These are phyloP conservation scores for Jamesozyma hellenica DNA, from an alignment of 805 yeast genomes.

Conservation along the genomic window DNA sequence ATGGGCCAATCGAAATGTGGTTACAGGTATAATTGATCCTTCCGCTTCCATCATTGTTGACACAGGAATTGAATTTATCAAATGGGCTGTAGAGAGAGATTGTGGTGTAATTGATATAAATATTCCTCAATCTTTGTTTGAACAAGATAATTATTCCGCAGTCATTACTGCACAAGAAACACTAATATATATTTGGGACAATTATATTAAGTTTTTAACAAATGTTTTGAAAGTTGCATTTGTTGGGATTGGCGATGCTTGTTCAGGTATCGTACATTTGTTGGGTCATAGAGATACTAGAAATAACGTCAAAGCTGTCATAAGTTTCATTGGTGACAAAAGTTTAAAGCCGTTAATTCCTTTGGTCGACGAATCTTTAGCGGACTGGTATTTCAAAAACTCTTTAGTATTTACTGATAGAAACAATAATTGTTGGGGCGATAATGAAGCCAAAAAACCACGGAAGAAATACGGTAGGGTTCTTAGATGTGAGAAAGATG, in stretches of 20 bases:
- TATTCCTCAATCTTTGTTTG: constrained; percentile 46
- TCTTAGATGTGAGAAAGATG: constrained; percentile 58
- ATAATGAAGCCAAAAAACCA: constrained; percentile 53
- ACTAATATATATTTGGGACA: constrained; percentile 78
- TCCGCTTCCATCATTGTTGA: constrained; percentile 67
- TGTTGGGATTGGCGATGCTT: constrained; percentile 84
- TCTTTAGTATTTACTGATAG: constrained; percentile 72
- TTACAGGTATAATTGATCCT: constrained; percentile 68
- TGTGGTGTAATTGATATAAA: constrained; percentile 80
- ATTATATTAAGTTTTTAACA: constrained; percentile 64
- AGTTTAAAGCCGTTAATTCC: constrained; percentile 74
- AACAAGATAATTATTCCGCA: constrained; percentile 48
- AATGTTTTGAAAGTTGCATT: constrained; percentile 61
- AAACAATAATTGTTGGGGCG: constrained; percentile 75
- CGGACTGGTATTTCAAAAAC: constrained; percentile 85
- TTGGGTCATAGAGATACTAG: constrained; percentile 70
- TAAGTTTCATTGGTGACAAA: constrained; percentile 58
- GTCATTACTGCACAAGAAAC: constrained; percentile 67
- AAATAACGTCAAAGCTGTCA: constrained; percentile 59
- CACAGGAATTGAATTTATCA: constrained; percentile 57
- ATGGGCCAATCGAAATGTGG: constrained; percentile 78
- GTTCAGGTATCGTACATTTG: constrained; percentile 75
- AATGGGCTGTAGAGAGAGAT: constrained; percentile 51
- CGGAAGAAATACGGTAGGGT: constrained; percentile 90
- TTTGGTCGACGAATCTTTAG: constrained; percentile 75